phyloP scores from a whole-genome alignment of 495 filamentous ascomycete genomes.

The Hypomontagnella submonticulosa region DNA sequence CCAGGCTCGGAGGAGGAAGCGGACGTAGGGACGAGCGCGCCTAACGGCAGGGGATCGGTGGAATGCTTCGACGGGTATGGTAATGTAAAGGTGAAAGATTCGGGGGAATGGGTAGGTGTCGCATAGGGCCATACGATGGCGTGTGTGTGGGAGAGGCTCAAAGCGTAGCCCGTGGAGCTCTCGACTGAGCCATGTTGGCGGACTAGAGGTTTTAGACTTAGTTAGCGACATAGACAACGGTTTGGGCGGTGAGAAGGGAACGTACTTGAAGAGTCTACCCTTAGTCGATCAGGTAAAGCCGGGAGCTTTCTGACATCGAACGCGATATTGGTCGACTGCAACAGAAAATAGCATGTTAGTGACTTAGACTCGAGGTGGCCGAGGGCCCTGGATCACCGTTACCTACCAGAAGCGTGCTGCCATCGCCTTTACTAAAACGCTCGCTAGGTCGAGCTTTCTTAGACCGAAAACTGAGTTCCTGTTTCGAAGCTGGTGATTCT shows the following conservation, averaged over 20 bases:
- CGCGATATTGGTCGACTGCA: constrained; percentile 84
- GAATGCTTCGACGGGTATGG: constrained; percentile 74
- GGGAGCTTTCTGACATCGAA: constrained; percentile 89
- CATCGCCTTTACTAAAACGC: constrained; percentile 66
- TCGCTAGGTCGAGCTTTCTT: constrained; percentile 68
- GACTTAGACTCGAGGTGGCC: constrained; percentile 3
- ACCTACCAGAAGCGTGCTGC: constrained; percentile 72
- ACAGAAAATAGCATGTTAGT: constrained; percentile 40
- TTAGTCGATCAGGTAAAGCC: constrained; percentile 78
- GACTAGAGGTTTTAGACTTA: constrained; percentile 50
- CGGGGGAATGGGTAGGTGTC: constrained; percentile 68
- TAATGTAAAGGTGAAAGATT: constrained; percentile 79
- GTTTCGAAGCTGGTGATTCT: constrained; percentile 53
- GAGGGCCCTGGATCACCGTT: constrained; percentile 7
- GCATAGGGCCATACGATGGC: constrained; percentile 92
- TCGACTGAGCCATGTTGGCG: constrained; percentile 73
- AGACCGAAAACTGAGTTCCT: constrained; percentile 70
- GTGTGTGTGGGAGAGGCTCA: constrained; percentile 79
- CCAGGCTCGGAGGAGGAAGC: constrained; percentile 80
- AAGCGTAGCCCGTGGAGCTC: constrained; percentile 73
- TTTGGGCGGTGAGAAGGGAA: constrained; percentile 38
- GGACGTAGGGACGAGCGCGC: constrained; percentile 78
- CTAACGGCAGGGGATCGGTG: constrained; percentile 77
- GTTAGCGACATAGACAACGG: constrained; percentile 42
- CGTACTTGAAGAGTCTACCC: constrained; percentile 69